These are phyloP conservation scores for Phytomonas francai DNA, from an alignment of 208 protist genomes.

Conservation along the genomic window DNA sequence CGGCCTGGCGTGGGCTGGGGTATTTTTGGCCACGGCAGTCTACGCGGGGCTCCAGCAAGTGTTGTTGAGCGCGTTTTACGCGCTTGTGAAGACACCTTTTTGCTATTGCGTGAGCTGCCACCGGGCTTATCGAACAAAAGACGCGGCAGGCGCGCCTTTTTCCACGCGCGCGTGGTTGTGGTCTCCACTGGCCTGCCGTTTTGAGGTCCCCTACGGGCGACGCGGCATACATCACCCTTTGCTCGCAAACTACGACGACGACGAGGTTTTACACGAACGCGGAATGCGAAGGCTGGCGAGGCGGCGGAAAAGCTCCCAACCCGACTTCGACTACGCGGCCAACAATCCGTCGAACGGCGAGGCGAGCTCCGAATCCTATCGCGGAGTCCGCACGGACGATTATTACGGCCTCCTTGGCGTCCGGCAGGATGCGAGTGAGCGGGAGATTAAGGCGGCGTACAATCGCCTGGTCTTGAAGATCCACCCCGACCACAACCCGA, in stretches of 20 bases:
- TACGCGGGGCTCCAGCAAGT: constrained; percentile 75
- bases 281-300: constrained; percentile 30
- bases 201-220: constrained; percentile 22
- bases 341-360: constrained; percentile 21
- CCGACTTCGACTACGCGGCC: no score
- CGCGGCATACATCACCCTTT: constrained; percentile 24
- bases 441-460: constrained; percentile 86
- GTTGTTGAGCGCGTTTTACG: constrained; percentile 37
- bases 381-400: constrained; percentile 25
- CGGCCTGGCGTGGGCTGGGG: constrained; percentile 39
- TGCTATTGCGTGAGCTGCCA: constrained; percentile 37
- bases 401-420: constrained; percentile 81
- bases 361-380: constrained; percentile 8
- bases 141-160: constrained; percentile 8
- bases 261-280: constrained; percentile 28
- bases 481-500: constrained; percentile 85
- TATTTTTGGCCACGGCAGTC: constrained; percentile 46
- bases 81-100: constrained; percentile 23
- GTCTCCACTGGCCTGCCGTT: constrained; percentile 29
- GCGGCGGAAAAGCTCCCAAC: constrained; percentile 19
- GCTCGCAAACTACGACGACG: constrained; percentile 19
- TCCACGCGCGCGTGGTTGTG: constrained; percentile 29
- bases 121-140: constrained; percentile 4
- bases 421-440: constrained; percentile 34
- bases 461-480: constrained; percentile 77